Evolutionary conservation across 441 rosid species (phyloP), one percentile per base, ranked within the genome.

Genomic region (Bruguiera hainesii): DNA sequence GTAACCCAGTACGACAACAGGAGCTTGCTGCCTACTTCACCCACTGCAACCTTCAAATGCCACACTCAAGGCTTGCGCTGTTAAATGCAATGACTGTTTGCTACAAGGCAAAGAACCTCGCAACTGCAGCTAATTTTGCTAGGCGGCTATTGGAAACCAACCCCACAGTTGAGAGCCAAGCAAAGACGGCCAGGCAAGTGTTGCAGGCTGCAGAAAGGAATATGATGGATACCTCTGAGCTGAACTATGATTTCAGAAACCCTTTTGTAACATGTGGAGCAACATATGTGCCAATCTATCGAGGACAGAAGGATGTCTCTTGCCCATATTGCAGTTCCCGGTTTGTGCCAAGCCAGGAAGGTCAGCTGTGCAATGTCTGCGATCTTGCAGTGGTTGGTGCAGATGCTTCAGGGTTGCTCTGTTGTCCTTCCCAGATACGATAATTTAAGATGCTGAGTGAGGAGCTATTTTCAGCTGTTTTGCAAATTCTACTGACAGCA

Each of bases 11-110:
- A 5, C 81, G 87, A 46, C 93, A 87, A 69, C 88, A 84, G 79
- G 93, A 87, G 76, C 90, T 87, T n/a, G 93, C 93, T 18, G 90
- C 92, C 55, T 89, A 89, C 79, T 87, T 89, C 80, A 87, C 95
- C 55, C 87, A 89, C 77, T 85, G 90, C 73, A 82, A 80, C 65
- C 90, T 89, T 72, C 90, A 85, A 64, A 48, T 69, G 69, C 87
- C 89, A 42, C 96, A 89, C 76, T 52, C 77, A 28, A 66, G 92
- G 74, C 83, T 89, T 3, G 95, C 96, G 10, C 76, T 84, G 64
- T 71, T 50, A 19, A 84, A 83, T 62, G 92, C 92, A 20, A 87
- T 87, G 90, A 56, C 72, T 0, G 75, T 85, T 35, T 89, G 87
- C 84, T 89, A 56, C 82, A 89, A 80, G 78, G 72, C 85, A 5